Base-by-base conservation (phyloP, 331 rosid genomes). In the Acacia concinna region DNA sequence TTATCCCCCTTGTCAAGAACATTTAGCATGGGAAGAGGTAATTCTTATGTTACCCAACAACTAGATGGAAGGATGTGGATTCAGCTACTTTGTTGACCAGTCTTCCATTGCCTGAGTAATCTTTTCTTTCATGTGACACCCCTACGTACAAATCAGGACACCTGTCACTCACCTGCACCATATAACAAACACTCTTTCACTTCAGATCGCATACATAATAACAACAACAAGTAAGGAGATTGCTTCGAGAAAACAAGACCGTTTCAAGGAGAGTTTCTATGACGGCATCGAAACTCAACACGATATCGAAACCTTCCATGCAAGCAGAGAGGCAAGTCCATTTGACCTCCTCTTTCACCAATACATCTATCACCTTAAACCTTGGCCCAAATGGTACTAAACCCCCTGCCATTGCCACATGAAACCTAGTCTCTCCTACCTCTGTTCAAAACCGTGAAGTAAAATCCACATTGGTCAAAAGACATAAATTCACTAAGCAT, bases 401-500 rank as follows among this genome's bases (percentile, higher is more conserved):
- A 25, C 69, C 74, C 18, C 67, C 74, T 49, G 83, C 78, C 68
- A 47, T 80, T 30, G 15, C 28, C 10, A 73, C 79, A 73, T 80
- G 79, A 67, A 80, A 80, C n/a, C 34, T 17, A 11, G 28, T 80
- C 68, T 80, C 79, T 52, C 79, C 83, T 20, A 73, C 59, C 14
- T 28, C 83, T 64, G 46, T 27, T 13, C 1, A 70, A 30, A 54
- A 21, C 8, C 41, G 1, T 23, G 15, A 56, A 56, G 63, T 23
- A 20, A 10, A 56, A 25, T 10, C 64, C 34, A 25, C 18, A 4
- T 25, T 57, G 32, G 6, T 23, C 5, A 57, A 10, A 17, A 63
- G 17, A 17, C 4, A 18, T 8, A 62, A 5, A 5, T 15, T 6
- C 6, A 31, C 23, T 13, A 11, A 31, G n/a, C 31, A 65, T 1